Evolutionary conservation across 139 green algal genomes (phyloP).

Genomic region (Zygnema circumcarinatum): DNA sequence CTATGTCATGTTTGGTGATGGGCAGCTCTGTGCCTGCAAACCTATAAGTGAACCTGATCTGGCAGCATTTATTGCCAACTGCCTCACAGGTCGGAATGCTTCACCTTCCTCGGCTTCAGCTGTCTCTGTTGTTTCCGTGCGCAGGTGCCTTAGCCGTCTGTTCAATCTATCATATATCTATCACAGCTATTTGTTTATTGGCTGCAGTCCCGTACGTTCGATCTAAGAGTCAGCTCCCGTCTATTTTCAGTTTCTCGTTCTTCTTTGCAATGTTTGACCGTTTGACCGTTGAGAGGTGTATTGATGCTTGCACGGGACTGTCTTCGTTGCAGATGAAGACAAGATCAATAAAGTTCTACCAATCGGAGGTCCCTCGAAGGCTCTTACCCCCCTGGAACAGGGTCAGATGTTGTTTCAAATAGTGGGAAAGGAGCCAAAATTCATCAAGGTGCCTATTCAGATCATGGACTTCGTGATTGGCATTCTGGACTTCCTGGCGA

Average conservation of each 20-base stretch:
- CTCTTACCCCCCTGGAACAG: conserved; percentile 87
- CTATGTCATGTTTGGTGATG: conserved; percentile 99
- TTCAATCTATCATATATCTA: too few species aligned
- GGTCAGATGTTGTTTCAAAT: conserved; percentile 91
- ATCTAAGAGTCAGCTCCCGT: too few species aligned
- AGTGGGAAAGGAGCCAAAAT: conserved; percentile 81
- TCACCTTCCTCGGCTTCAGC: background rate
- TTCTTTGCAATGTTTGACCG: too few species aligned
- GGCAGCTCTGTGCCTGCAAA: conserved; percentile 94
- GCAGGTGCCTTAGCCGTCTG: too few species aligned
- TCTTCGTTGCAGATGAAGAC: background rate
- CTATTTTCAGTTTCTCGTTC: too few species aligned
- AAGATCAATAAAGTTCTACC: conserved; percentile 82
- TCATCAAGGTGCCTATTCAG: conserved; percentile 88
- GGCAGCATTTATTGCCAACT: conserved; percentile 91
- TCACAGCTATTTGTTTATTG: background rate
- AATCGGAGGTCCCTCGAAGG: conserved; percentile 91
- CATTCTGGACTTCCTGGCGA: conserved; percentile 79
- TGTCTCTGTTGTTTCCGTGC: too few species aligned
- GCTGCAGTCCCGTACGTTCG: background rate
- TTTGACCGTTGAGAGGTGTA: too few species aligned
- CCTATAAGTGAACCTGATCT: conserved; percentile 96
- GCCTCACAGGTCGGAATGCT: conserved; percentile 63
- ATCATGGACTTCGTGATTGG: conserved; percentile 98
- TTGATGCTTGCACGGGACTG: too few species aligned